Conservation (phyloP, 164 flowering plant species). For the Annona cherimola region DNA sequence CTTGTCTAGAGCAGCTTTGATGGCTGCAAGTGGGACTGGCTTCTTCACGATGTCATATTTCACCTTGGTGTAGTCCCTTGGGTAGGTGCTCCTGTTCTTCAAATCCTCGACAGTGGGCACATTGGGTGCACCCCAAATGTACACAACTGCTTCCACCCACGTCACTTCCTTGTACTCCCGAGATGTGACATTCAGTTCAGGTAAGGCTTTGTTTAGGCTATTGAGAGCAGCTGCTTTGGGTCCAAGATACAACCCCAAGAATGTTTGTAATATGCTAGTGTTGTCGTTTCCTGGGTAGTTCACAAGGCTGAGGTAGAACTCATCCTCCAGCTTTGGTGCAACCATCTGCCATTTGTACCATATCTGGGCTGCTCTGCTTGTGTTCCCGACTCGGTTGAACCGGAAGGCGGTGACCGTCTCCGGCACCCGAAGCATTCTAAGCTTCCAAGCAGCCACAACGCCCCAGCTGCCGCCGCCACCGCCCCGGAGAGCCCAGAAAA, state of each 20-base stretch:
- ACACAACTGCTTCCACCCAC: slow-evolving; percentile 17
- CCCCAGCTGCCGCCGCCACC: slow-evolving; percentile 22
- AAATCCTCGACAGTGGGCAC: slow-evolving; percentile 10
- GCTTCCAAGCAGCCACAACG: slow-evolving; percentile 19
- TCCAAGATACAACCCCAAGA: slow-evolving; percentile 22
- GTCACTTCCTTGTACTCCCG: slow-evolving; percentile 20
- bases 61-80: slow-evolving; percentile 17
- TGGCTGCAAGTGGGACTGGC: slow-evolving; percentile 10
- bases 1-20: slow-evolving; percentile 5
- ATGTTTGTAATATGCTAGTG: slow-evolving; percentile 7
- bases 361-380: background rate
- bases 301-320: slow-evolving; percentile 10
- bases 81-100: slow-evolving; percentile 12
- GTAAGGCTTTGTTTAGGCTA: slow-evolving; percentile 9
- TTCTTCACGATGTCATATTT: slow-evolving; percentile 21
- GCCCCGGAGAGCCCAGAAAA: slow-evolving; percentile 26
- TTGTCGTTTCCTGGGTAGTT: background rate
- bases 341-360: slow-evolving; percentile 20
- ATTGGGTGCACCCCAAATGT: slow-evolving; percentile 2
- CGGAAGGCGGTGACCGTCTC: slow-evolving; percentile 12
- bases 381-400: slow-evolving; percentile 3
- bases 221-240: slow-evolving; percentile 3
- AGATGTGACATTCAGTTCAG: slow-evolving; percentile 9
- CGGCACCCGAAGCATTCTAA: slow-evolving; percentile 11
- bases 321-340: slow-evolving; percentile 3